Evolutionary conservation across 108 stramenopile species (phyloP).

Genomic region (Conticribra weissflogii): DNA sequence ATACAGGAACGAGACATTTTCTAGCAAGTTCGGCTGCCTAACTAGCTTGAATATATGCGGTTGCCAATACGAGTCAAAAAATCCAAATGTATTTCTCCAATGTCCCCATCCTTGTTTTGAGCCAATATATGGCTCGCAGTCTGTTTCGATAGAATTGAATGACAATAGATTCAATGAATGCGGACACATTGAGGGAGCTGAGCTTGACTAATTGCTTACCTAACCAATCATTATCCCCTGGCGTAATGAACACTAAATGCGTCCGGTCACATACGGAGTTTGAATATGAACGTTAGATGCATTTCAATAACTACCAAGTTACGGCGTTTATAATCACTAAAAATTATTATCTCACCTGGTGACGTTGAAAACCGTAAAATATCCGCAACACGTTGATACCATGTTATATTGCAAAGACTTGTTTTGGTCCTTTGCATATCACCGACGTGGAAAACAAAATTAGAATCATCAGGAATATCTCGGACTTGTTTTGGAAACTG

Average conservation of each 20-base stretch:
- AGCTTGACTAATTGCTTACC: background rate
- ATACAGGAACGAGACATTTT: slow-evolving; percentile 18
- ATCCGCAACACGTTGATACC: slow-evolving; percentile 9
- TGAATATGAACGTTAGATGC: too few species aligned
- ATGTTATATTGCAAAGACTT: slow-evolving; percentile 5
- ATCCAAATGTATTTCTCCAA: slow-evolving; percentile 13
- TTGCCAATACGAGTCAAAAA: slow-evolving; percentile 3
- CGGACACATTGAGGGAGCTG: background rate
- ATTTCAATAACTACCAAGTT: too few species aligned
- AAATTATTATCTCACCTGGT: too few species aligned
- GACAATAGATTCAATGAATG: background rate
- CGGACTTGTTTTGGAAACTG: slow-evolving; percentile 9
- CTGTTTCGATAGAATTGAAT: background rate
- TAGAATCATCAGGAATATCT: slow-evolving; percentile 16
- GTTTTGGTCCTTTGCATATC: slow-evolving; percentile 9
- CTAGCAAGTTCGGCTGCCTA: slow-evolving; percentile 2
- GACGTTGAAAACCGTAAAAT: slow-evolving; percentile 10
- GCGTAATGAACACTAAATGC: slow-evolving; percentile 27
- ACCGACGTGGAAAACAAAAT: slow-evolving; percentile 24
- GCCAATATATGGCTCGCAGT: slow-evolving; percentile 20
- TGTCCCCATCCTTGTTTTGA: slow-evolving; percentile 5
- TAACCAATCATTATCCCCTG: slow-evolving; percentile 20
- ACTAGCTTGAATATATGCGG: slow-evolving; percentile 13
- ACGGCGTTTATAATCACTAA: too few species aligned
- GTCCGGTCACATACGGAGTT: too few species aligned